A percentile compares a stretch with the other conserved stretches of the same genome.
Evolutionary conservation across 371 early-diverging fungal species (phyloP).

Genomic region (Mortierella sp.): DNA sequence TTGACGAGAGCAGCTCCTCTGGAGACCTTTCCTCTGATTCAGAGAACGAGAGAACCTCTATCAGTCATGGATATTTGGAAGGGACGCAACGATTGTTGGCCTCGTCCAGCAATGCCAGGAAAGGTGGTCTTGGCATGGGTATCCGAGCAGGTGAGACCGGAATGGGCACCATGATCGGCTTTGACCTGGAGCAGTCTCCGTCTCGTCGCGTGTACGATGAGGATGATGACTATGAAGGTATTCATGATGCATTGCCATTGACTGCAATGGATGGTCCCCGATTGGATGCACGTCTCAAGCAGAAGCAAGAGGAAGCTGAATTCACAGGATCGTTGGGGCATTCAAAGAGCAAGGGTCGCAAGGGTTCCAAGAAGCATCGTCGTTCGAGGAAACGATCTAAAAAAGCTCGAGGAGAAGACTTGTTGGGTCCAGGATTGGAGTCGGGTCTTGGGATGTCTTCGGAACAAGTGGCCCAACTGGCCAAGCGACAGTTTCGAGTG

Average conservation of each 20-base stretch:
- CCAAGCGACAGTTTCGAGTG: slow-evolving; percentile 38
- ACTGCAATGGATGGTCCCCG: slow-evolving; percentile 9
- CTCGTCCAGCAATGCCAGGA: slow-evolving; percentile 24
- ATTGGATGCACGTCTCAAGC: not conserved
- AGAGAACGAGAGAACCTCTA: slow-evolving; percentile 2
- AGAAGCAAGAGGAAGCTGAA: slow-evolving; percentile 8
- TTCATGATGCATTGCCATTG: slow-evolving; percentile 34
- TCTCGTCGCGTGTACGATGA: not conserved
- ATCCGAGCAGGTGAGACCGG: slow-evolving; percentile 49
- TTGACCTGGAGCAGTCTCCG: slow-evolving; percentile 36
- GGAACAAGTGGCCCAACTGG: slow-evolving; percentile 29
- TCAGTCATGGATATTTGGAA: slow-evolving; percentile 6
- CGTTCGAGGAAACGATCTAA: too few species aligned
- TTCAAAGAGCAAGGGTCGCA: not conserved
- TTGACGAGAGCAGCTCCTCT: slow-evolving; percentile 8
- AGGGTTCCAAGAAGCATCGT: not conserved
- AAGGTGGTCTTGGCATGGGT: slow-evolving; percentile 48
- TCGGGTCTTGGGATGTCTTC: slow-evolving; percentile 33
- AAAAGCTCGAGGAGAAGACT: too few species aligned
- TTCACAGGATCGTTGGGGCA: not conserved
- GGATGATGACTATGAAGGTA: not conserved
- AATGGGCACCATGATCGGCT: slow-evolving; percentile 44
- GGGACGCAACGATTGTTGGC: slow-evolving; percentile 38
- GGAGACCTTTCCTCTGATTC: slow-evolving; percentile 8
- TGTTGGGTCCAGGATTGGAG: slow-evolving; percentile 5